Base-by-base conservation (phyloP, 495 filamentous ascomycete species). In the Immersiella caudata region DNA sequence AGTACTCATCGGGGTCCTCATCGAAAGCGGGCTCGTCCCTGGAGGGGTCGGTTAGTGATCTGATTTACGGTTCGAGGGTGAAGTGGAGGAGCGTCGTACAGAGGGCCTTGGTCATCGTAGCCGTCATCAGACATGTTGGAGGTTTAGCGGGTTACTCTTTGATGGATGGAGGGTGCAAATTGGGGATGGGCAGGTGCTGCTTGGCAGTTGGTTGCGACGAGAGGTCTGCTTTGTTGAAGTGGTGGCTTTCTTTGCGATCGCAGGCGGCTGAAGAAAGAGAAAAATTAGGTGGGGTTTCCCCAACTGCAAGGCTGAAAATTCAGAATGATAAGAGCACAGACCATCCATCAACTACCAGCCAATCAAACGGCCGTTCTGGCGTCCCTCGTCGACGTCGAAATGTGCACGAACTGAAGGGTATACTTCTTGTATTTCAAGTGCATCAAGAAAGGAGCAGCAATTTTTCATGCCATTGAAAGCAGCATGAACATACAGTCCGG, bases 41-140 rank as follows among this genome's bases (percentile, higher is more conserved):
- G 68, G 20, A 29, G 12, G 50, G 14, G 8, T 26, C 5, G 57
- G 49, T 36, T 25, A 68, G 70, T 16, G 46, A 16, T 63, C 33
- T 27, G 22, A 6, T 46, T 46, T 46, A 16, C 25, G 6, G n/a
- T 21, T 26, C 55, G 25, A 52, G 25, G 25, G 20, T 59, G 67
- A 70, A 40, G 66, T 33, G 51, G 27, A 14, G 54, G 64, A 40
- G 27, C 11, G 49, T 46, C 80, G 71, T 72, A 82, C 80, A 73
- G 59, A 58, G 64, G 73, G 66, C 75, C 78, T 62, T 65, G 78
- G 71, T 79, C 86, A 64, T 88, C 89, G 69, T 86, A 86, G 68
- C 83, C 93, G 80, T 89, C 93, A 81, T 97, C 93, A 75, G 92
- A 96, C 93, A 97, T 96, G 36, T 69, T 86, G 46, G 20, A 54